Evolutionary conservation across 2,329 filamentous ascomycete genomes (phyloP).

Genomic region (Xylariaceae sp.): DNA sequence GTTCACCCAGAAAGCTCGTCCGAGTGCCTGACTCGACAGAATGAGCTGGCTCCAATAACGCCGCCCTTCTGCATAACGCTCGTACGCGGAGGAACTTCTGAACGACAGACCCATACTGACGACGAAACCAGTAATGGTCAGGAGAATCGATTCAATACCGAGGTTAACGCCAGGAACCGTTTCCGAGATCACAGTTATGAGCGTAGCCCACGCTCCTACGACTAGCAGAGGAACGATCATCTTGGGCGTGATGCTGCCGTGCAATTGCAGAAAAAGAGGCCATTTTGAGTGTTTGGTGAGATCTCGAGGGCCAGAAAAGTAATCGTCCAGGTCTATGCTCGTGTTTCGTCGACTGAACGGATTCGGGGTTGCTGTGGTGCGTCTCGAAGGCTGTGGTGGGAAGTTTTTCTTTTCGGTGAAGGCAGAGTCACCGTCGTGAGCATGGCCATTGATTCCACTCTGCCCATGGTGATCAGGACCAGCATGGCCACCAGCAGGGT

Average conservation of each 20-base stretch:
- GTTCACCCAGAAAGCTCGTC: constrained; percentile 81
- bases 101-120: constrained; percentile 75
- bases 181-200: constrained; percentile 56
- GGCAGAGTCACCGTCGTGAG: too few species aligned
- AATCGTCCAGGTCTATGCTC: constrained; percentile 40
- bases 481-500: too few species aligned
- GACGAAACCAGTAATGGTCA: constrained; percentile 82
- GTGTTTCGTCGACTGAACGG: constrained; percentile 32
- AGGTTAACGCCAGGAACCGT: constrained; percentile 39
- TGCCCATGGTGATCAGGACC: too few species aligned
- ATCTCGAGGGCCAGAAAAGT: constrained; percentile 60
- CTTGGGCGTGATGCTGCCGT: constrained; percentile 69
- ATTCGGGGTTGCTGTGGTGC: constrained; percentile 24
- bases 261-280: constrained; percentile 72
- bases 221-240: constrained; percentile 67
- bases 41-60: constrained; percentile 60
- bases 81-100: constrained; percentile 74
- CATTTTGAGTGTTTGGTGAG: constrained; percentile 73
- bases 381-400: constrained; percentile 9
- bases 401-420: too few species aligned
- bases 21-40: constrained; percentile 62
- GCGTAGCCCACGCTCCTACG: constrained; percentile 62
- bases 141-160: constrained; percentile 63
- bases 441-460: too few species aligned
- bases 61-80: constrained; percentile 60